Conservation (phyloP, 306 rosid genomes). For the Acmispon strigosus region DNA sequence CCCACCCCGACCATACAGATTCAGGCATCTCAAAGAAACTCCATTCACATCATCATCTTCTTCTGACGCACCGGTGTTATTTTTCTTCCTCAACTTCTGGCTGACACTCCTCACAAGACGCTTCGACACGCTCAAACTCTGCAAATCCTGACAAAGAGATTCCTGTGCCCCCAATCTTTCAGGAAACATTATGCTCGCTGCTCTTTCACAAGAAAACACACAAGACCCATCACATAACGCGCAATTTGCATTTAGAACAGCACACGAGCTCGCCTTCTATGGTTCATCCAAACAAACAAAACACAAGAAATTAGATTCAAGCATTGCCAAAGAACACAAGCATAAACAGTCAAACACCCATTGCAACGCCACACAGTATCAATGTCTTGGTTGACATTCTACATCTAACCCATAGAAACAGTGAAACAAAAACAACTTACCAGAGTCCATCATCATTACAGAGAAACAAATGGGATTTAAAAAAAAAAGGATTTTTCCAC, state of each 20-base stretch:
- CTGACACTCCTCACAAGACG: slow-evolving; percentile 86
- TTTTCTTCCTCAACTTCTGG: slow-evolving; percentile 78
- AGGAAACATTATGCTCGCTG: slow-evolving; percentile 50
- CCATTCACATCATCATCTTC: slow-evolving; percentile 63
- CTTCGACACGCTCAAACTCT: slow-evolving; percentile 69
- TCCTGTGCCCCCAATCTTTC: slow-evolving; percentile 50
- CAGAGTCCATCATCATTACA: neutral
- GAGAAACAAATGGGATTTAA: neutral
- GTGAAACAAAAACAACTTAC: neutral
- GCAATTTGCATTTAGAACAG: slow-evolving; percentile 12
- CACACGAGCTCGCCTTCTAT: slow-evolving; percentile 23
- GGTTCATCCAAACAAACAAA: slow-evolving; percentile 23
- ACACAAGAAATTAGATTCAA: slow-evolving; percentile 21
- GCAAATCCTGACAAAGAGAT: slow-evolving; percentile 54
- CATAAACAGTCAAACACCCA: neutral
- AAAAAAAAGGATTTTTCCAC: neutral
- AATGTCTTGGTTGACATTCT: neutral
- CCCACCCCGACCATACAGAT: slow-evolving; percentile 77
- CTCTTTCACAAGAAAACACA: slow-evolving; percentile 23
- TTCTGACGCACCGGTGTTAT: slow-evolving; percentile 43
- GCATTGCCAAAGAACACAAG: slow-evolving; percentile 10
- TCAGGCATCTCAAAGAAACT: slow-evolving; percentile 68
- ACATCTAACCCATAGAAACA: neutral
- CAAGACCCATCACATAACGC: slow-evolving; percentile 30
- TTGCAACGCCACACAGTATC: neutral